Evolutionary conservation across 371 early-diverging fungal species (phyloP), one percentile per base, ranked within the genome.

Genomic region (Cokeromyces recurvatus): DNA sequence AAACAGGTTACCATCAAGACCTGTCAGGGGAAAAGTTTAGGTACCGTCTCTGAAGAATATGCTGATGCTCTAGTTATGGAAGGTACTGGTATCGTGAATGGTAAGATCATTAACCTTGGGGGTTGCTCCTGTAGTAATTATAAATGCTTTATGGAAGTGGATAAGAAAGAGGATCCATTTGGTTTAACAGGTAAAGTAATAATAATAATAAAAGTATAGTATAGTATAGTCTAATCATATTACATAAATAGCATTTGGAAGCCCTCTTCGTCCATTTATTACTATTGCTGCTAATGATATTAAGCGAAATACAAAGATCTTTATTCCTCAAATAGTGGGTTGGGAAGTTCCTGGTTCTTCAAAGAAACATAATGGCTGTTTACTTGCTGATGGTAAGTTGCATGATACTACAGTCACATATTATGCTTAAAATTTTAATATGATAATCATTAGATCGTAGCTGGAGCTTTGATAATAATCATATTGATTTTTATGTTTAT

Each of bases 41-140:
- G 66, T 43, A 57, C 55, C 41, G 71, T 74, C 38, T 40, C 55
- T 38, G 56, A 65, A 29, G 51, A 62, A 16, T 74, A 70, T 48
- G 74, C 71, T 39, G 71, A 74, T 55, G 68, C 68, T 14, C 48
- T 74, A 14, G 70, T 68, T 35, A 70, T 74, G 74, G 74, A 74
- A 60, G 74, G 74, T 35, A 67, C 74, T 34, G 74, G 74, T 49
- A 44, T 70, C 39, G 54, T 74, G 15, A 62, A 62, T 12, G 46
- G 55, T 51, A 61, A 70, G 48, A 51, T 74, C 23, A 57, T 74
- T 37, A 74, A 74, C 48, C 66, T 74, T 27, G 74, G 74, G 39
- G 66, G 66, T 36, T 74, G 74, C 53, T 55, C 63, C 21, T 74
- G 74, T 57, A 59, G 19, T 32, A 53, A 62, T 38, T 74, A 74